Evolutionary conservation across 257 asterid species (phyloP), one percentile per base, ranked within the genome.

Genomic region (Striga asiatica): DNA sequence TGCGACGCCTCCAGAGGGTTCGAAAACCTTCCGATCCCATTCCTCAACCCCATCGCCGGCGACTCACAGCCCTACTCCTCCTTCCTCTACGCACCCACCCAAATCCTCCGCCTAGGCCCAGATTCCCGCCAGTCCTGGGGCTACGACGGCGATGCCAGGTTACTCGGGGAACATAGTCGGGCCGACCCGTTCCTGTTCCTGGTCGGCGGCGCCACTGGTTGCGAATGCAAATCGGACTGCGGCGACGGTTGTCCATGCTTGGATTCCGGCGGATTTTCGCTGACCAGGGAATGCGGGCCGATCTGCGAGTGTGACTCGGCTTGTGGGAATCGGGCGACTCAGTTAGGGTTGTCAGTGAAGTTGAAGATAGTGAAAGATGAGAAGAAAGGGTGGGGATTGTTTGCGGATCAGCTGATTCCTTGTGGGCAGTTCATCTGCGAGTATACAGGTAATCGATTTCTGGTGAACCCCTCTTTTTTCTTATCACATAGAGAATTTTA

Each of bases 301-400:
- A 71, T 87, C 48, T 89, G 98, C 45, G 4, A 31, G 21, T 85
- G 94, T 54, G 80, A 52, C 19, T 25, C 66, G 66, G 78, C 29
- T 22, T 86, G 98, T 9, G 75, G 77, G 47, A 83, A 84, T 39
- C 73, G 96, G 68, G 64, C 31, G 66, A 76, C 80, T 57, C 96
- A 87, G 73, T 74, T 76, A 48, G 94, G 95, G 27, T 46, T 83
- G 11, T 42, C 59, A 3, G 67, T 65, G 60, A 66, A 50, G 71
- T 49, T 91, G 80, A 77, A 75, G 81, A 63, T 91, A 6, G 78
- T 74, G 37, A 83, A 61, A 52, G 84, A 84, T 68, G 61, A 49
- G 65, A 72, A 54, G 51, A 91, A 81, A 45, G 93, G 92, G 7
- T 86, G 98, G 98, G 72, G 92, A 11, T 69, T 91, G 76, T 58